Evolutionary conservation across 495 filamentous ascomycete genomes (phyloP).

Genomic region (Penicillium salamii): DNA sequence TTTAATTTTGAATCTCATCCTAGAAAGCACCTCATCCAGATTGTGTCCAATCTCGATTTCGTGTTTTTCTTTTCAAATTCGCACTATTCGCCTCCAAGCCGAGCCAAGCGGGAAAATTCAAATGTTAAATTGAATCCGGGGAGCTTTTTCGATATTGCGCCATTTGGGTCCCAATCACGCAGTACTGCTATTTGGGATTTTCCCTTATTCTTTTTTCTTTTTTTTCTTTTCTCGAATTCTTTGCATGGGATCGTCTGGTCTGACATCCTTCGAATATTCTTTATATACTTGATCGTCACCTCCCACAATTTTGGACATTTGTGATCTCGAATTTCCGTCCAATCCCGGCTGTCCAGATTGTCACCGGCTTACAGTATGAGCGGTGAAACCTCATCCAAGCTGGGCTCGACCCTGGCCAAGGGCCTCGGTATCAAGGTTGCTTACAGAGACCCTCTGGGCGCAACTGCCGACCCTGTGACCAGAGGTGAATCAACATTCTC

Average conservation of each 20-base stretch:
- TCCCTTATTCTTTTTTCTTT: constrained; percentile 11
- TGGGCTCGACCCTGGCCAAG: constrained; percentile 75
- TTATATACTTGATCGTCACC: constrained; percentile 19
- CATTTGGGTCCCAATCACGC: constrained; percentile 25
- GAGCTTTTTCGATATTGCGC: constrained; percentile 31
- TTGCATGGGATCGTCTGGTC: constrained; percentile 16
- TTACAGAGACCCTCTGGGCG: constrained; percentile 52
- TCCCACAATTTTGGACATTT: constrained; percentile 10
- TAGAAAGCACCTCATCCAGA: not conserved
- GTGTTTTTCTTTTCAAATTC: not conserved
- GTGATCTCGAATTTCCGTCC: constrained; percentile 3
- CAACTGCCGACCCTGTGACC: constrained; percentile 51
- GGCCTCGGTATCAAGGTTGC: constrained; percentile 83
- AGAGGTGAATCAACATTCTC: constrained; percentile 80
- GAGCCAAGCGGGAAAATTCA: constrained; percentile 3
- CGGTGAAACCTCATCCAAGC: constrained; percentile 44
- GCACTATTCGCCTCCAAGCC: not conserved
- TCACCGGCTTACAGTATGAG: constrained; percentile 28
- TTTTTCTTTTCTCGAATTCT: constrained; percentile 9
- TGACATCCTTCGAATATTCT: constrained; percentile 17
- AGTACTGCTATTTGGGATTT: constrained; percentile 4
- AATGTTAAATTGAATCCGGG: constrained; percentile 15
- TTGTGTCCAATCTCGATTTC: not conserved
- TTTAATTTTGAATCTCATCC: not conserved
- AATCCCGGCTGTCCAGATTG: constrained; percentile 10